These are phyloP conservation scores for Vigna trinervia DNA, from an alignment of 306 rosid genomes.

Conservation along the genomic window DNA sequence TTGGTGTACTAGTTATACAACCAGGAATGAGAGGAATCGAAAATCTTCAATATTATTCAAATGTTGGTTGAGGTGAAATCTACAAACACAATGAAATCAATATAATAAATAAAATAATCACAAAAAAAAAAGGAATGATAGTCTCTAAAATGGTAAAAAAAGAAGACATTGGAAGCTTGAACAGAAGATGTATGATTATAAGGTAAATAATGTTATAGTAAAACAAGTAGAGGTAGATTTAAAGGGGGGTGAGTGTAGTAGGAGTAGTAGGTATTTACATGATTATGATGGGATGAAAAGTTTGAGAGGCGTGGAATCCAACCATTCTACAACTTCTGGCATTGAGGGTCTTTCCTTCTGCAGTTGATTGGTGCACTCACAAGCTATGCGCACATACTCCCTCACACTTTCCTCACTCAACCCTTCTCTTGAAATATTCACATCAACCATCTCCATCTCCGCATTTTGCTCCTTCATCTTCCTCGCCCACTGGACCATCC, in stretches of 20 bases:
- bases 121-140: no score
- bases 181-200: no score
- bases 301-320: constrained; percentile 44
- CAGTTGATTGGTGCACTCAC: constrained; percentile 59
- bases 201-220: background rate
- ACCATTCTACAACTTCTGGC: constrained; percentile 49
- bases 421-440: constrained; percentile 53
- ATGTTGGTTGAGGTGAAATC: no score
- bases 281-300: background rate
- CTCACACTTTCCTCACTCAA: constrained; percentile 54
- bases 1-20: no score
- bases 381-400: constrained; percentile 73
- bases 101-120: no score
- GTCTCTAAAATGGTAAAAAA: no score
- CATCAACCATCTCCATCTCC: constrained; percentile 71
- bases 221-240: no score
- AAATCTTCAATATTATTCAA: no score
- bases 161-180: no score
- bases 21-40: no score
- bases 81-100: no score
- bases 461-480: constrained; percentile 57
- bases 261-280: constrained; percentile 16
- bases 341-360: constrained; percentile 66
- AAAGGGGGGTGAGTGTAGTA: background rate
- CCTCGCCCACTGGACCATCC: constrained; percentile 73